phyloP scores from a whole-genome alignment of 257 asterid species.

The Penstemon barbatus region DNA sequence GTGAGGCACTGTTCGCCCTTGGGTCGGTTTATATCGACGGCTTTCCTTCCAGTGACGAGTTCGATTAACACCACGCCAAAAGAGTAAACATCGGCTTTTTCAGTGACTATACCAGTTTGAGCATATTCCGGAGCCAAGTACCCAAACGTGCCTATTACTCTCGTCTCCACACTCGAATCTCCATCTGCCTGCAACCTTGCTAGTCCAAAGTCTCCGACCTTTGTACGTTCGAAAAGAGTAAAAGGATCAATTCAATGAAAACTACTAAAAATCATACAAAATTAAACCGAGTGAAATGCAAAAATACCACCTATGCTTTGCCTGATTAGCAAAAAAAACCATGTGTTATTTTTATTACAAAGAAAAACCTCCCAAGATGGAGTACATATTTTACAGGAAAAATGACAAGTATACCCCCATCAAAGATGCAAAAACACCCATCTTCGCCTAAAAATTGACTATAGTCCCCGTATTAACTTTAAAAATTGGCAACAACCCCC shows the following conservation, averaged over 20 bases:
- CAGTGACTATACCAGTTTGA: constrained; percentile 78
- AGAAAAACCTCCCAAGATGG: no score
- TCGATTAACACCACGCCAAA: constrained; percentile 81
- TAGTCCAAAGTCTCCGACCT: constrained; percentile 95
- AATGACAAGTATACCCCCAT: no score
- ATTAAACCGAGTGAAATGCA: no score
- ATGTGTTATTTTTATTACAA: no score
- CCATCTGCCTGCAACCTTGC: constrained; percentile 77
- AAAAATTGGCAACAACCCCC: no score
- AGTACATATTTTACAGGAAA: no score
- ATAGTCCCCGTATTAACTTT: no score
- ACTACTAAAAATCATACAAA: no score
- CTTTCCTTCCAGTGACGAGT: constrained; percentile 83
- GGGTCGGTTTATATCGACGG: constrained; percentile 68
- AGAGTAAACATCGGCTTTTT: constrained; percentile 77
- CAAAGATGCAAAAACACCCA: no score
- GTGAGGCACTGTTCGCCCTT: constrained; percentile 83
- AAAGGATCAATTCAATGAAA: neutral
- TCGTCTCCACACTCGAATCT: constrained; percentile 52
- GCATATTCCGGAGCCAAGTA: constrained; percentile 93
- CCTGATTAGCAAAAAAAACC: no score
- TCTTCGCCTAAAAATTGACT: no score
- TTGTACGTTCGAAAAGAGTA: neutral
- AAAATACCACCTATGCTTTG: no score
- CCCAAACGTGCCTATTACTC: constrained; percentile 89